Evolutionary conservation across 148 eudicot species (phyloP), one percentile per base, ranked within the genome.

Genomic region (Salicornia ramosissima): DNA sequence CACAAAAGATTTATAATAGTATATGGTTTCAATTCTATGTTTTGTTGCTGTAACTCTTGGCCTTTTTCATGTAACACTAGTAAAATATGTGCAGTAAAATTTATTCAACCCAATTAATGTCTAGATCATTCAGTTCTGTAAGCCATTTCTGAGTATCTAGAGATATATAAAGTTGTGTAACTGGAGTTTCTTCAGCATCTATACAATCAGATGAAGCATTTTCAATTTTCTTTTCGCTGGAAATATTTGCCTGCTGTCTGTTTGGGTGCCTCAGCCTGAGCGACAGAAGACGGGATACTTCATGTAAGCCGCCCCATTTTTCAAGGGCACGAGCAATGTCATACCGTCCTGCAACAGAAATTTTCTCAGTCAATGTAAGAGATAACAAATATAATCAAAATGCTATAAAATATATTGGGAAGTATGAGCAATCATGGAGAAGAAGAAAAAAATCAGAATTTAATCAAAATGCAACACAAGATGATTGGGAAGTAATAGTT

Each of bases 221-320:
- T 67, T 76, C 90, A 31, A 5, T 46, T 71, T 76, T 87, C 79
- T 80, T 86, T 18, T 81, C 90, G 68, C 71, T 86, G 6, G 72
- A 73, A 49, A 70, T 66, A 63, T 43, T 77, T 75, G 80, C 71
- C 76, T 86, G 91, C 78, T 88, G 91, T 79, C 88, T 86, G 80
- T 83, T 85, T 0, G 96, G 95, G 64, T 86, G 98, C 71, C 98
- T 83, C 73, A 86, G 79, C 75, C 90, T 86, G 12, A 93, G 88
- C 3, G 92, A 83, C 8, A 93, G 78, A 74, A 93, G 95, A n/a
- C 96, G 96, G 11, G 98, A 90, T 59, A 90, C 98, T 87, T 93
- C 98, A 68, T 88, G 96, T 31, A 93, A 82, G 55, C 98, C 98
- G 11, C 98, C 98, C 98, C 98, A 90, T 84, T 88, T 90, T 85